Evolutionary conservation across 805 yeast genomes (phyloP), one percentile per base, ranked within the genome.

Genomic region (Candida krabiensis): DNA sequence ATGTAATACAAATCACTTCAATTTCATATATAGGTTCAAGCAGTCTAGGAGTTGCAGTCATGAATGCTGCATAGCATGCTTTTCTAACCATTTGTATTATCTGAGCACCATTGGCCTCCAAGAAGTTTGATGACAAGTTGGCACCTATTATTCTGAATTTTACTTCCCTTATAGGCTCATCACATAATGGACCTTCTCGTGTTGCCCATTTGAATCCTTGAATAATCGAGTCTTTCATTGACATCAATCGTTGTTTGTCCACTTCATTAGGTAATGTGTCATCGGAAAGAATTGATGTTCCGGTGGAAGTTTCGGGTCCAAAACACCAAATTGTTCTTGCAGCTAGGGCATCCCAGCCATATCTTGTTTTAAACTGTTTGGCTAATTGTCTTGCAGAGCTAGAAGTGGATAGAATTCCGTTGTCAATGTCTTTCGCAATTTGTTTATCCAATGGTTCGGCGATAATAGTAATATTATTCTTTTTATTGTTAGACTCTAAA

Each of bases 181-280:
- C 96, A 44, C 95, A 80, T n/a, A 93, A 66, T 0, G 99, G 99
- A 0, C 99, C 99, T 52, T 86, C 96, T 39, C 78, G 70, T 0
- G 77, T 70, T 2, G 84, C 83, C 93, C 96, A 86, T 50, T 75
- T 73, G 63, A 91, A 93, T 0, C 98, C 99, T 48, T 81, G 83
- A 2, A 67, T 63, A 1, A 90, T 72, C 2, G 78, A 67, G 5
- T 75, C 80, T 43, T 77, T 80, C 19, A 75, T 67, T 0, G 63
- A 36, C 1, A 51, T 41, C 23, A 85, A 50, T 9, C 63, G 37
- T 18, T 63, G 62, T 53, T 79, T 79, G 52, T 86, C 85, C 1
- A 83, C 81, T 40, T 85, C 93, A 19, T 70, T 80, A 0, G 81
- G 73, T 3, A 90, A 54, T 0, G 95, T 86, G 50, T 91, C 97